Evolutionary conservation across 2,329 filamentous ascomycete genomes (phyloP).

Genomic region (Polytolypa hystricis): DNA sequence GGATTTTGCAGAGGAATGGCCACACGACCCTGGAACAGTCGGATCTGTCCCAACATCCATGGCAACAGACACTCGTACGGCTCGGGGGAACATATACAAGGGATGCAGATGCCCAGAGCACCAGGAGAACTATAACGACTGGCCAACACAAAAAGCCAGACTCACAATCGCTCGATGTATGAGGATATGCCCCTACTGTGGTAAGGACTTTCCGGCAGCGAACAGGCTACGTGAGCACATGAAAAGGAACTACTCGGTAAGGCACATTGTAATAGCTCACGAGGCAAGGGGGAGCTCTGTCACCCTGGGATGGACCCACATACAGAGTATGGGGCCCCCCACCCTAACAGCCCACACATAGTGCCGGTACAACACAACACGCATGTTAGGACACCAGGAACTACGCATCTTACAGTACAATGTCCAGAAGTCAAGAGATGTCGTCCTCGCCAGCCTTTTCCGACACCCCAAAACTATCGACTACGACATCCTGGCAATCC

Average conservation of each 20-base stretch:
- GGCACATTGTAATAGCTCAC: not conserved
- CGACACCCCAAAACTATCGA: slow-evolving; percentile 10
- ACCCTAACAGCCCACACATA: not conserved
- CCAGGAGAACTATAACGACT: not conserved
- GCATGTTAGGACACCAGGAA: not conserved
- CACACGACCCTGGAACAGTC: not conserved
- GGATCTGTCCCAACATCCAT: not conserved
- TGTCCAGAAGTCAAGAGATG: slow-evolving; percentile 14
- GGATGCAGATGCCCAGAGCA: too few species aligned
- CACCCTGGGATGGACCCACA: not conserved
- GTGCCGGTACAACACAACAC: not conserved
- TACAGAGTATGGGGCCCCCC: not conserved
- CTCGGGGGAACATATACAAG: not conserved
- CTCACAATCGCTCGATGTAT: not conserved
- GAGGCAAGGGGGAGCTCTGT: not conserved
- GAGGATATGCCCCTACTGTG: slow-evolving; percentile 1
- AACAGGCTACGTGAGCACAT: not conserved
- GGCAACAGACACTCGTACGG: slow-evolving; percentile 1
- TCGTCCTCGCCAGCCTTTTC: slow-evolving; percentile 16
- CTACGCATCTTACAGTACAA: slow-evolving; percentile 19
- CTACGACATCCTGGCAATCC: slow-evolving; percentile 17
- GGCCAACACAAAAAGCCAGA: not conserved
- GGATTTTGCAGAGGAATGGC: not conserved
- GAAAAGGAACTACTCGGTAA: not conserved
- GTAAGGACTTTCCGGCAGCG: not conserved